Percentiles rank a stretch among this genome's conserved stretches.
phyloP scores from a whole-genome alignment of 2,329 filamentous ascomycete species.

The Fusarium continuum region DNA sequence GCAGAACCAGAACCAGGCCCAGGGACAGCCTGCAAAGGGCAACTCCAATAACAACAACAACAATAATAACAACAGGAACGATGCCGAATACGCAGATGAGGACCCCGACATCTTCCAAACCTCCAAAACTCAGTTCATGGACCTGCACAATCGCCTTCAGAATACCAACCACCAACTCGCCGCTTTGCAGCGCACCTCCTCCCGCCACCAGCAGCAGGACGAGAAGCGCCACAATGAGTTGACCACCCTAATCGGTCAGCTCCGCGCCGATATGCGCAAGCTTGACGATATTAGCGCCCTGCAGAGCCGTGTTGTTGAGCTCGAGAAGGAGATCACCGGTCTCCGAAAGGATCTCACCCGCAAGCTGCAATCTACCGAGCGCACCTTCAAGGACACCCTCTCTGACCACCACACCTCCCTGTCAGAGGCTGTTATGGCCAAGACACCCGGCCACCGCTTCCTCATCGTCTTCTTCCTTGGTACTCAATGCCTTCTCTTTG shows the following conservation, averaged over 20 bases:
- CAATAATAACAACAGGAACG: conserved; percentile 42
- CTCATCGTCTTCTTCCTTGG: conserved; percentile 76
- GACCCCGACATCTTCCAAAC: conserved; percentile 58
- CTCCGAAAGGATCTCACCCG: conserved; percentile 61
- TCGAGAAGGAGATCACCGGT: conserved; percentile 67
- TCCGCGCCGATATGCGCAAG: conserved; percentile 57
- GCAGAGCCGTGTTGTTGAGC: conserved; percentile 57
- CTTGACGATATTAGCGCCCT: conserved; percentile 57
- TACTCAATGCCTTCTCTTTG: conserved; percentile 76
- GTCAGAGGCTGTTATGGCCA: conserved; percentile 58
- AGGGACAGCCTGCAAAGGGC: conserved; percentile 6
- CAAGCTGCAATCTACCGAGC: conserved; percentile 62
- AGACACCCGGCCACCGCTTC: conserved; percentile 59
- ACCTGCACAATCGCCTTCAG: conserved; percentile 86
- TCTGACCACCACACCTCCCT: conserved; percentile 60
- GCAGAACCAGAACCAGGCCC: conserved; percentile 35
- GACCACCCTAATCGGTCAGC: conserved; percentile 56
- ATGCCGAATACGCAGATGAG: conserved; percentile 58
- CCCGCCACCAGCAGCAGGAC: conserved; percentile 58
- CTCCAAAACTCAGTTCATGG: conserved; percentile 74
- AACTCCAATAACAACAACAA: conserved; percentile 45
- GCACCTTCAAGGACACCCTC: conserved; percentile 62
- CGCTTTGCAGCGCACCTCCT: conserved; percentile 67
- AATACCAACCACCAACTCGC: conserved; percentile 74
- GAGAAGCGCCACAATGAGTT: conserved; percentile 68